phyloP scores from a whole-genome alignment of 176 grass and related monocot species.

The Zoysia japonica region DNA sequence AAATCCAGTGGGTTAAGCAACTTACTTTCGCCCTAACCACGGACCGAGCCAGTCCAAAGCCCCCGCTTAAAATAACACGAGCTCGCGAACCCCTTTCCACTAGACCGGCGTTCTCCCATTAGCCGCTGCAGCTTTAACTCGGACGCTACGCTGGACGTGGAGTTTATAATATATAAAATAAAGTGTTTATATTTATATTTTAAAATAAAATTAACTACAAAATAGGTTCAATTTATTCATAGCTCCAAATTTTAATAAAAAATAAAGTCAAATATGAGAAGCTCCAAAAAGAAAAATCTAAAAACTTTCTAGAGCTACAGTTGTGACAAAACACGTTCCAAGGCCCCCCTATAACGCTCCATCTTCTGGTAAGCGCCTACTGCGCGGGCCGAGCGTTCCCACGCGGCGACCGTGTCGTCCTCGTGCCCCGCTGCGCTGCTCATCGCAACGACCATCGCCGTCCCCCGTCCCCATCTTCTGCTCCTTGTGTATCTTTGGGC shows the following conservation, averaged over 20 bases:
- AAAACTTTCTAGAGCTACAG: too few relatives aligned
- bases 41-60: conserved; percentile 5
- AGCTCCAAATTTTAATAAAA: too few relatives aligned
- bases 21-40: conserved; percentile 16
- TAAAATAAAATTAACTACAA: too few relatives aligned
- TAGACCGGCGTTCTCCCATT: not conserved
- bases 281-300: too few relatives aligned
- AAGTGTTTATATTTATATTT: too few relatives aligned
- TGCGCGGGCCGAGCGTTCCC: conserved; percentile 27
- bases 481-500: not conserved
- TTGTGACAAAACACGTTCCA: too few relatives aligned
- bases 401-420: conserved; percentile 44
- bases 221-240: too few relatives aligned
- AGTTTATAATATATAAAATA: too few relatives aligned
- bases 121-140: not conserved
- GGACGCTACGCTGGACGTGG: too few relatives aligned
- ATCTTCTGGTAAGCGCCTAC: conserved; percentile 46
- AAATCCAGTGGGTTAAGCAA: conserved; percentile 17
- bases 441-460: conserved; percentile 1
- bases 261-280: too few relatives aligned
- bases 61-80: conserved; percentile 17
- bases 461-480: conserved; percentile 5
- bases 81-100: conserved; percentile 5
- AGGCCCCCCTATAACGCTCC: not conserved
- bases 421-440: not conserved